A percentile compares a stretch with the other conserved stretches of the same genome.
Conservation (phyloP, 805 yeast species). For the Suhomyces pyralidae region DNA sequence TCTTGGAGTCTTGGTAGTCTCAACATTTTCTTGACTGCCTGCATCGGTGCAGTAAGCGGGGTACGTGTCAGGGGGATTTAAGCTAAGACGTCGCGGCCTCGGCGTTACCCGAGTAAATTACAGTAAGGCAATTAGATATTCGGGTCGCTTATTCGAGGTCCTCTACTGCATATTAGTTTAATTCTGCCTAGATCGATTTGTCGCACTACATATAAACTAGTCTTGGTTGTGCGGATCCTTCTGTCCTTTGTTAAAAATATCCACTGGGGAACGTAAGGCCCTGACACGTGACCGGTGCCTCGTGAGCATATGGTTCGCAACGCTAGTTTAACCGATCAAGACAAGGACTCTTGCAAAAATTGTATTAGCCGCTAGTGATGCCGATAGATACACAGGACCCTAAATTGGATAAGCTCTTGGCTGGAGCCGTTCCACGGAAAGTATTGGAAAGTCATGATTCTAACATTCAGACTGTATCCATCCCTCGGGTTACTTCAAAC, state of each 20-base stretch:
- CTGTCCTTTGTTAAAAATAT: not conserved
- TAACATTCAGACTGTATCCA: not conserved
- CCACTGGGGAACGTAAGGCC: not conserved
- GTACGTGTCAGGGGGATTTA: not conserved
- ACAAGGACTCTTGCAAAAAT: not conserved
- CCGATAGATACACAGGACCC: not conserved
- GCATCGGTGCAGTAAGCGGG: not conserved
- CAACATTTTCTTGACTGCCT: not conserved
- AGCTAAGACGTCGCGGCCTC: not conserved
- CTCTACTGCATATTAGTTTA: not conserved
- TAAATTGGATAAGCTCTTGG: not conserved
- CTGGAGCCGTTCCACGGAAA: not conserved
- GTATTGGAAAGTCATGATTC: not conserved
- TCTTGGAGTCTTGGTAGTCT: not conserved
- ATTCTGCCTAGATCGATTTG: not conserved
- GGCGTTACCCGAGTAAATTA: not conserved
- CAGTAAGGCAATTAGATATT: not conserved
- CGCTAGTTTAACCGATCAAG: not conserved
- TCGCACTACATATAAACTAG: not conserved
- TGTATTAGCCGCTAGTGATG: not conserved
- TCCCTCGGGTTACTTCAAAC: not conserved
- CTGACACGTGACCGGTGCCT: not conserved
- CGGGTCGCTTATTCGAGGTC: not conserved
- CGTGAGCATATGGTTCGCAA: not conserved
- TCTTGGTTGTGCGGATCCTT: not conserved